Evolutionary conservation across 345 rosid species (phyloP).

Genomic region (Linum usitatissimum): DNA sequence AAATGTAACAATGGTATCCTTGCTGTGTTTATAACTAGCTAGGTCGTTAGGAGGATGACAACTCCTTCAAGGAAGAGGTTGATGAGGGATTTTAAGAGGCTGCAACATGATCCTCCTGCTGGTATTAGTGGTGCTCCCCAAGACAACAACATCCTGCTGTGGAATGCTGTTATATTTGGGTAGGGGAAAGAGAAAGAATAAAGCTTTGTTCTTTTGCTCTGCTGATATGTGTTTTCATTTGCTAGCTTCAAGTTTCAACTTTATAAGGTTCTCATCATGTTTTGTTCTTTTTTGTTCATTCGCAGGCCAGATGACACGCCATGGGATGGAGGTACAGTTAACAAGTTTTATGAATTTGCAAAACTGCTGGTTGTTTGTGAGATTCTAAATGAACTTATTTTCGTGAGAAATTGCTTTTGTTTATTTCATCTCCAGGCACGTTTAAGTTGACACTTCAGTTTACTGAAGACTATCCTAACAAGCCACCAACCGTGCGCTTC

Average conservation of each 20-base stretch:
- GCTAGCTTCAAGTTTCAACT: not conserved
- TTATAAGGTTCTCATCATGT: not conserved
- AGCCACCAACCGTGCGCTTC: slow-evolving; percentile 47
- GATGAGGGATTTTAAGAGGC: slow-evolving; percentile 31
- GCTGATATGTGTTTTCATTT: no score
- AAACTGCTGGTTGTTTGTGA: not conserved
- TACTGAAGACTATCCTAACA: slow-evolving; percentile 50
- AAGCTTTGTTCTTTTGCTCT: not conserved
- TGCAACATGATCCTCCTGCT: slow-evolving; percentile 32
- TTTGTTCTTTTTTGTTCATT: slow-evolving; percentile 1
- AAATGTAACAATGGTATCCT: not conserved
- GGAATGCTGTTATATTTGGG: slow-evolving; percentile 33
- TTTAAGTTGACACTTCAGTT: slow-evolving; percentile 52
- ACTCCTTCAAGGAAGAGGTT: slow-evolving; percentile 28
- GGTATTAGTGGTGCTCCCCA: slow-evolving; percentile 28
- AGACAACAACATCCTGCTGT: slow-evolving; percentile 23
- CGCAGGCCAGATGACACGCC: slow-evolving; percentile 70
- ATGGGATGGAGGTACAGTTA: slow-evolving; percentile 72
- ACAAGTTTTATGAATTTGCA: not conserved
- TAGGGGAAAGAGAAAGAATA: not conserved
- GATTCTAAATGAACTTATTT: not conserved
- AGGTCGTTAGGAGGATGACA: slow-evolving; percentile 9
- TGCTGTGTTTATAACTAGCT: not conserved
- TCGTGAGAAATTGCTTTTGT: not conserved
- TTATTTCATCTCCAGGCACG: slow-evolving; percentile 27